Conservation (phyloP, 805 yeast genomes). For the Kodamaea kaohsiungensis region DNA sequence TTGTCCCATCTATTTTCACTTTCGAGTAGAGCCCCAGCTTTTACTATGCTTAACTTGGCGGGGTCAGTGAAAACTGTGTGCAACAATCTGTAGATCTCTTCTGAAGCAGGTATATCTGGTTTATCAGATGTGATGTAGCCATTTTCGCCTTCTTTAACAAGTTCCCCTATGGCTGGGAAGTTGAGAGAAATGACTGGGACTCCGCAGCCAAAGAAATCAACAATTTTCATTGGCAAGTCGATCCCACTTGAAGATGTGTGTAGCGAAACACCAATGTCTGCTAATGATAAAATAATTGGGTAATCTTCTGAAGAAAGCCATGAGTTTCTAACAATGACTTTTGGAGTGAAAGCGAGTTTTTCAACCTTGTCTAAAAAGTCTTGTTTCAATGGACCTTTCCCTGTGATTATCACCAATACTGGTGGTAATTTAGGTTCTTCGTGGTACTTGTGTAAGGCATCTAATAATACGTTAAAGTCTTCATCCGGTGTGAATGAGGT, state of each 20-base stretch:
- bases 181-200: slow-evolving; percentile 81
- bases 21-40: slow-evolving; percentile 72
- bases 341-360: slow-evolving; percentile 42
- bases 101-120: slow-evolving; percentile 16
- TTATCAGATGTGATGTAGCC: slow-evolving; percentile 53
- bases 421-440: slow-evolving; percentile 48
- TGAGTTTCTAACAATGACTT: slow-evolving; percentile 58
- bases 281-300: slow-evolving; percentile 69
- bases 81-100: slow-evolving; percentile 28
- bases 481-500: slow-evolving; percentile 98
- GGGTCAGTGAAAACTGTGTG: slow-evolving; percentile 28
- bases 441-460: slow-evolving; percentile 59
- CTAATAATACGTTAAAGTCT: slow-evolving; percentile 69
- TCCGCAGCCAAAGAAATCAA: slow-evolving; percentile 96
- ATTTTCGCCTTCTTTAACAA: slow-evolving; percentile 67
- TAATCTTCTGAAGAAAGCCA: slow-evolving; percentile 84
- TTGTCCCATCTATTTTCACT: slow-evolving; percentile 69
- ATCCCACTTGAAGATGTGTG: slow-evolving; percentile 92
- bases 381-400: slow-evolving; percentile 84
- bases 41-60: slow-evolving; percentile 42
- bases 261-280: slow-evolving; percentile 87
- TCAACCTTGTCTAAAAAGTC: slow-evolving; percentile 51
- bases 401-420: slow-evolving; percentile 81
- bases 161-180: slow-evolving; percentile 76
- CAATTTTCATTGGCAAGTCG: slow-evolving; percentile 96